A percentile compares a stretch with the other conserved stretches of the same genome.
phyloP scores from a whole-genome alignment of 768 basidiomycete genomes.

The Grammothele lineata region DNA sequence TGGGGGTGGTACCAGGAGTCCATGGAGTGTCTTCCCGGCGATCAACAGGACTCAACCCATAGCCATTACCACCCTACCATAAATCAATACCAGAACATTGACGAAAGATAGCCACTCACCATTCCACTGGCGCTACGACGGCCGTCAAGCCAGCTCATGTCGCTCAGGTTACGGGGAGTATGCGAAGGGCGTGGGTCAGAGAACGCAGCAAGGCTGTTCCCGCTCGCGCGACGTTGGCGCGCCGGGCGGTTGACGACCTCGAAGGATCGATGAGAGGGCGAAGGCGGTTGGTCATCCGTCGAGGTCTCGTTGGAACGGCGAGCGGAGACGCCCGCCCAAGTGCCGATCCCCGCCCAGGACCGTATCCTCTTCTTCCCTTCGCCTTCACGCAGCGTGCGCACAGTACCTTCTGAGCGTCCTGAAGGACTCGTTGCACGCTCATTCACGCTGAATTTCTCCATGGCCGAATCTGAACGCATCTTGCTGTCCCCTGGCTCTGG shows the following conservation, averaged over 20 bases:
- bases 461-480: conserved; percentile 34
- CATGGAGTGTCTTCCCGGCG: conserved; percentile 40
- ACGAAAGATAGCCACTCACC: conserved; percentile 39
- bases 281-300: conserved; percentile 24
- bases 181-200: conserved; percentile 40
- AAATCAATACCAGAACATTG: not conserved
- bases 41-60: conserved; percentile 53
- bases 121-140: conserved; percentile 67
- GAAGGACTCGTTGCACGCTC: conserved; percentile 26
- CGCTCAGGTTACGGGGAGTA: conserved; percentile 53
- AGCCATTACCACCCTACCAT: conserved; percentile 38
- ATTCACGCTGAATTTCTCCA: conserved; percentile 35
- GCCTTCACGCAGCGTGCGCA: not conserved
- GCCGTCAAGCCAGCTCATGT: conserved; percentile 76
- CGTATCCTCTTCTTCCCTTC: conserved; percentile 24
- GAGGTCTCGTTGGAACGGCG: conserved; percentile 38
- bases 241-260: conserved; percentile 48
- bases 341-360: conserved; percentile 35
- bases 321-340: conserved; percentile 32
- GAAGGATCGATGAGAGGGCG: conserved; percentile 36
- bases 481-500: conserved; percentile 9
- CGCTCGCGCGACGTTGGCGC: conserved; percentile 50
- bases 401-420: conserved; percentile 19
- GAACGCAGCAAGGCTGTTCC: conserved; percentile 36
- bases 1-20: conserved; percentile 45